A percentile compares a stretch with the other conserved stretches of the same genome.
phyloP scores from a whole-genome alignment of 495 filamentous ascomycete species.

The Mytilinidion resinicola region DNA sequence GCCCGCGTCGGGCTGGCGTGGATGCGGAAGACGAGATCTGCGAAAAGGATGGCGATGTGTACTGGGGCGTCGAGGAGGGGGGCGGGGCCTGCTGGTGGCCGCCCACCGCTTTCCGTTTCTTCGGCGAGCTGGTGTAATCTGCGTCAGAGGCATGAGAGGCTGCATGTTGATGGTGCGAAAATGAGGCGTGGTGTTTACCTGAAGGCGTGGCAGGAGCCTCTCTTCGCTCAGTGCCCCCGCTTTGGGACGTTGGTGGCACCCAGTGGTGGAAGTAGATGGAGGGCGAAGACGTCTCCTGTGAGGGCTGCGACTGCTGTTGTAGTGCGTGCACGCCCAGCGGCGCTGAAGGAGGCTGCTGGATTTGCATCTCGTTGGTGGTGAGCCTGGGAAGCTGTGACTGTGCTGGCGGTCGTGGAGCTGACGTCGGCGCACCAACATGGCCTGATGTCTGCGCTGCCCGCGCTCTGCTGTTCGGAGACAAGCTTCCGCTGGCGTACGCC shows the following conservation, averaged over 20 bases:
- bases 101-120: conserved; percentile 66
- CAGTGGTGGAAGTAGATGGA: conserved; percentile 89
- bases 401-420: conserved; percentile 32
- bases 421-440: conserved; percentile 33
- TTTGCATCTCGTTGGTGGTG: conserved; percentile 53
- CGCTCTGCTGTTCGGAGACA: conserved; percentile 27
- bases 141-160: conserved; percentile 43
- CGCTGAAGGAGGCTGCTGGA: conserved; percentile 45
- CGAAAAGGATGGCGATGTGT: conserved; percentile 43
- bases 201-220: conserved; percentile 59
- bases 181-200: conserved; percentile 58
- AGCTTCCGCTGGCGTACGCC: conserved; percentile 21
- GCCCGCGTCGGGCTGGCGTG: conserved; percentile 54
- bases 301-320: conserved; percentile 50
- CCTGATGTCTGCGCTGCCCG: conserved; percentile 34
- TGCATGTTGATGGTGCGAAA: conserved; percentile 38
- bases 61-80: conserved; percentile 43
- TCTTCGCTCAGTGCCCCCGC: conserved; percentile 43
- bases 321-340: conserved; percentile 39
- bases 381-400: conserved; percentile 46
- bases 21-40: conserved; percentile 51
- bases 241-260: conserved; percentile 67
- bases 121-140: conserved; percentile 56
- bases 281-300: conserved; percentile 51
- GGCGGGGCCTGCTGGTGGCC: conserved; percentile 53